Evolutionary conservation across 441 rosid species (phyloP).

Genomic region (Cnidoscolus chayamansa): DNA sequence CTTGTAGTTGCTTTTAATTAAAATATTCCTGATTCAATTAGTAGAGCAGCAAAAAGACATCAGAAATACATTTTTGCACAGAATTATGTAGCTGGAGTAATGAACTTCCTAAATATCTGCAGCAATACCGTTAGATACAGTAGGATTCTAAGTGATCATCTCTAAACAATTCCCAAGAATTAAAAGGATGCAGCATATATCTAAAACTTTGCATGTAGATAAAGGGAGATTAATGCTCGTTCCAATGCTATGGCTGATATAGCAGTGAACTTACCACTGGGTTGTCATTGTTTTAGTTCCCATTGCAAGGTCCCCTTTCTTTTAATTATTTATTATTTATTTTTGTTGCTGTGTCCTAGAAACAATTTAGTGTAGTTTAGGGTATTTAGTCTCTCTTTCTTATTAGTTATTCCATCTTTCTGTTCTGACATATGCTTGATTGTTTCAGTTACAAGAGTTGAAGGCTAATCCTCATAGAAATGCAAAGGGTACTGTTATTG

Average conservation of each 20-base stretch:
- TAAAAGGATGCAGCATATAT: background rate
- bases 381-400: constrained; percentile 6
- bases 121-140: background rate
- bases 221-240: background rate
- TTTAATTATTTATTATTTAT: background rate
- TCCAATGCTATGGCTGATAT: background rate
- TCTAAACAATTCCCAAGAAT: background rate
- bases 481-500: constrained; percentile 96
- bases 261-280: background rate
- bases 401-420: constrained; percentile 19
- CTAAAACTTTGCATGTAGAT: background rate
- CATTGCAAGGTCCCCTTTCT: background rate
- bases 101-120: background rate
- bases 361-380: background rate
- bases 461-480: constrained; percentile 95
- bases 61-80: background rate
- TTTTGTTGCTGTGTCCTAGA: background rate
- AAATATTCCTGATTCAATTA: background rate
- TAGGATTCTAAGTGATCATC: background rate
- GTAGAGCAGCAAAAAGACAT: background rate
- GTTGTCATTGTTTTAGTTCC: background rate
- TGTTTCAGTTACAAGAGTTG: constrained; percentile 86
- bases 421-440: constrained; percentile 30
- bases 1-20: background rate
- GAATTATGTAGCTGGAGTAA: background rate